These are phyloP conservation scores for Zalerion maritima DNA, from an alignment of 495 filamentous ascomycete species.

Conservation along the genomic window DNA sequence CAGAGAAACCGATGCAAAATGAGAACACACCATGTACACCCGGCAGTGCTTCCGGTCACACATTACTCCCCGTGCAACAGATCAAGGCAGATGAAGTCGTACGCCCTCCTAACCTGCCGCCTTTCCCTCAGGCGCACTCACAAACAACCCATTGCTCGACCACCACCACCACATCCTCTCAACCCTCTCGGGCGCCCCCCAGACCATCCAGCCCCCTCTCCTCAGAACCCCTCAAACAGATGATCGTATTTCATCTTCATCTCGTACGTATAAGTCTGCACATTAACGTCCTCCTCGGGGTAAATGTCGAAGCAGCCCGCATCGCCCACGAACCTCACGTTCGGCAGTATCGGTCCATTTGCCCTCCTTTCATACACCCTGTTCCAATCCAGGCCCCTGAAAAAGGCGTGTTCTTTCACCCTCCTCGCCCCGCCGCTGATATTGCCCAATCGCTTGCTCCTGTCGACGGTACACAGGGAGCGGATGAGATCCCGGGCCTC, in stretches of 20 bases:
- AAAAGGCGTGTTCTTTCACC: slow-evolving; percentile 84
- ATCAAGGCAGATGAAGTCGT: no score
- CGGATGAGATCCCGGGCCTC: slow-evolving; percentile 75
- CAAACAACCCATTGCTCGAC: no score
- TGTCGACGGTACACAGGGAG: slow-evolving; percentile 77
- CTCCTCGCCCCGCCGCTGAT: slow-evolving; percentile 67
- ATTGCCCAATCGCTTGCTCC: slow-evolving; percentile 74
- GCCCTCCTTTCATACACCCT: slow-evolving; percentile 54
- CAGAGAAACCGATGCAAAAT: no score
- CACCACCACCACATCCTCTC: no score
- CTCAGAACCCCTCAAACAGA: slow-evolving; percentile 66
- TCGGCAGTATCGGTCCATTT: slow-evolving; percentile 75
- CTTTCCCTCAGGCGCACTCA: no score
- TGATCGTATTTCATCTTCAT: slow-evolving; percentile 59
- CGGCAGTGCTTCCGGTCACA: no score
- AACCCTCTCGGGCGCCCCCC: no score
- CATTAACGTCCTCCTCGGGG: slow-evolving; percentile 38
- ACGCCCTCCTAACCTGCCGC: no score
- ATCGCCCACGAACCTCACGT: slow-evolving; percentile 66
- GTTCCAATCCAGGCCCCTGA: slow-evolving; percentile 72
- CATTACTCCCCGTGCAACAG: no score
- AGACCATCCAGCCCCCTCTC: no score
- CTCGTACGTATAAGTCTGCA: slow-evolving; percentile 55
- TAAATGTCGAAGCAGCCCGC: slow-evolving; percentile 87
- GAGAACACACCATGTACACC: no score